Conservation (phyloP, 495 filamentous ascomycete genomes). For the Penicillium psychrofluorescens region DNA sequence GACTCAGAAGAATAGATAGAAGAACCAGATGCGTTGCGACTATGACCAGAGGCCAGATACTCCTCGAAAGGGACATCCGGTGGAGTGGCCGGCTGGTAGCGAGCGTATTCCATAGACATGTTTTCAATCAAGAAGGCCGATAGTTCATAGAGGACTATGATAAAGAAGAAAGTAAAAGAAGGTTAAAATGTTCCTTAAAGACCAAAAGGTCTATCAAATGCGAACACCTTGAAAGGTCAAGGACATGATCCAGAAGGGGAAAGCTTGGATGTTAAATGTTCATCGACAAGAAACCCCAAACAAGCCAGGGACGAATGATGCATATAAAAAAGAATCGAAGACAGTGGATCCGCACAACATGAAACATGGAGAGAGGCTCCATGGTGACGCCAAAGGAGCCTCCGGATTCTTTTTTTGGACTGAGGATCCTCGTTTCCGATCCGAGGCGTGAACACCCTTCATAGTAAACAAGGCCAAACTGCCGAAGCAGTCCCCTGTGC, state of each 20-base stretch:
- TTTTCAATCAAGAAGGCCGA: too few relatives aligned
- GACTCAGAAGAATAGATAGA: slow-evolving; percentile 58
- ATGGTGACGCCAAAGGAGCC: slow-evolving; percentile 26
- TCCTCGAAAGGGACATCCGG: slow-evolving; percentile 28
- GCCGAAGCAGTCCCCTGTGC: slow-evolving; percentile 15
- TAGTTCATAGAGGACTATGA: too few relatives aligned
- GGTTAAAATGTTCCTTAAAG: not conserved
- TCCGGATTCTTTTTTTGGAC: slow-evolving; percentile 22
- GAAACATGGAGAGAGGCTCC: slow-evolving; percentile 39
- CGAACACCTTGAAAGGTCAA: slow-evolving; percentile 5
- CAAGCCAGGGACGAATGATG: slow-evolving; percentile 6
- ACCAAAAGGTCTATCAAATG: slow-evolving; percentile 4
- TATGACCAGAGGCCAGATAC: slow-evolving; percentile 26
- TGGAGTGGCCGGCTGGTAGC: slow-evolving; percentile 42
- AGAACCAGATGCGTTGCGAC: slow-evolving; percentile 38
- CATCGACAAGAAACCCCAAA: slow-evolving; percentile 12
- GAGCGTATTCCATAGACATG: slow-evolving; percentile 41
- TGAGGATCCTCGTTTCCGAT: slow-evolving; percentile 19
- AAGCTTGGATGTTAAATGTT: slow-evolving; percentile 39
- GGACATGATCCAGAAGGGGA: slow-evolving; percentile 19
- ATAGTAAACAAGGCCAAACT: slow-evolving; percentile 29
- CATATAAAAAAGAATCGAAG: slow-evolving; percentile 15
- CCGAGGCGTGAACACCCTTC: slow-evolving; percentile 5
- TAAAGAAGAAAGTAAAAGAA: too few relatives aligned
- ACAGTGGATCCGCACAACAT: slow-evolving; percentile 23